These are phyloP conservation scores for Rubroshorea leprosula DNA, from an alignment of 345 rosid species.

Conservation along the genomic window DNA sequence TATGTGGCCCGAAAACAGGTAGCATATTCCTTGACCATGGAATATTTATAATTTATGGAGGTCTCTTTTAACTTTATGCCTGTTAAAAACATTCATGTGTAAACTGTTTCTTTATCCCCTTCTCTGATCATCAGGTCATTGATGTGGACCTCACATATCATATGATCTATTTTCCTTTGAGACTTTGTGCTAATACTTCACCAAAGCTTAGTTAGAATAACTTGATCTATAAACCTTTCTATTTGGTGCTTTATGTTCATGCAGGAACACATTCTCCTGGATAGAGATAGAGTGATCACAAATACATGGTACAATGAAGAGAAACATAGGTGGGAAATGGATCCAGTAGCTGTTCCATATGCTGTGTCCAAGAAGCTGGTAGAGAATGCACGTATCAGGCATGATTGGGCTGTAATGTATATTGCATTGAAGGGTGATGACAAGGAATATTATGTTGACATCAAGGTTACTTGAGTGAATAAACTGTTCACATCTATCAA, in stretches of 20 bases:
- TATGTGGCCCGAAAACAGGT: conserved; percentile 77
- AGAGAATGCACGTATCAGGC: conserved; percentile 77
- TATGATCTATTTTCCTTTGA: conserved; percentile 1
- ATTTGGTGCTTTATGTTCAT: conserved; percentile 16
- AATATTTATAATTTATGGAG: no score
- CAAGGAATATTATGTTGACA: conserved; percentile 62
- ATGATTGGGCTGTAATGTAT: conserved; percentile 90
- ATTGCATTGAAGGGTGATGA: conserved; percentile 76
- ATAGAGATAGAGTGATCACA: conserved; percentile 82
- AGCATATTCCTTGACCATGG: no score
- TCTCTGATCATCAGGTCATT: no score
- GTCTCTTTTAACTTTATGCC: no score
- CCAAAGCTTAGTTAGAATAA: background rate
- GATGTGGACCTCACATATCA: conserved; percentile 8
- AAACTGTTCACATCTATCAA: conserved; percentile 10
- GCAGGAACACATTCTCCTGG: conserved; percentile 79
- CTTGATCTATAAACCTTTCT: background rate
- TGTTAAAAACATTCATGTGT: no score
- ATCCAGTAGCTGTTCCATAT: conserved; percentile 78
- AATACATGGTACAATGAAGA: conserved; percentile 86
- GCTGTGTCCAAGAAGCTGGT: conserved; percentile 79
- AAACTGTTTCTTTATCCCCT: no score
- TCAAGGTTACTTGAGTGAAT: conserved; percentile 49
- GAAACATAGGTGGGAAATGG: conserved; percentile 83
- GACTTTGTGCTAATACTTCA: background rate